Evolutionary conservation across 2,329 filamentous ascomycete genomes (phyloP).

Genomic region (Amylocarpus encephaloides): DNA sequence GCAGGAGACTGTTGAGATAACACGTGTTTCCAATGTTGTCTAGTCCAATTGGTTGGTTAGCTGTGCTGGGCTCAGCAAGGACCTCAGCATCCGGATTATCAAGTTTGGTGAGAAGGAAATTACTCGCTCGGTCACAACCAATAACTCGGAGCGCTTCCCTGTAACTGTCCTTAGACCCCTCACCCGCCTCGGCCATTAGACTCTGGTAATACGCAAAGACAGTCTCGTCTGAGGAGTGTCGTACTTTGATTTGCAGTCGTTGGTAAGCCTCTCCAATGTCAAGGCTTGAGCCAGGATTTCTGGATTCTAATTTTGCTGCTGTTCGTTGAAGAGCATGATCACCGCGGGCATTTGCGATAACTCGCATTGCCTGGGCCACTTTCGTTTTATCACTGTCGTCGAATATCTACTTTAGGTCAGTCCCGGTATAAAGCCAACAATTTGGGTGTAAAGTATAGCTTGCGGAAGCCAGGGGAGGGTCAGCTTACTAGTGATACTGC

Average conservation of each 20-base stretch:
- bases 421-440: neutral
- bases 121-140: slow-evolving; percentile 28
- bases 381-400: slow-evolving; percentile 27
- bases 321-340: slow-evolving; percentile 25
- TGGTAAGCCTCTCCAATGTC: slow-evolving; percentile 29
- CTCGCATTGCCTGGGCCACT: slow-evolving; percentile 27
- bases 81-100: slow-evolving; percentile 30
- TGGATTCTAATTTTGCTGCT: slow-evolving; percentile 25
- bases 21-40: slow-evolving; percentile 96
- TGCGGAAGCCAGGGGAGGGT: neutral
- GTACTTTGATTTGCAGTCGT: slow-evolving; percentile 26
- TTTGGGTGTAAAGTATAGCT: neutral
- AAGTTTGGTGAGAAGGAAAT: slow-evolving; percentile 30
- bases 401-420: slow-evolving; percentile 18
- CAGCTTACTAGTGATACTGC: slow-evolving; percentile 29
- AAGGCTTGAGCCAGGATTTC: slow-evolving; percentile 19
- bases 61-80: slow-evolving; percentile 19
- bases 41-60: slow-evolving; percentile 72
- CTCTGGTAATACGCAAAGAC: slow-evolving; percentile 30
- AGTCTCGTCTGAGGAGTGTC: slow-evolving; percentile 27
- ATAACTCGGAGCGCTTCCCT: slow-evolving; percentile 29
- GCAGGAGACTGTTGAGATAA: slow-evolving; percentile 92
- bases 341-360: slow-evolving; percentile 26
- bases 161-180: slow-evolving; percentile 29
- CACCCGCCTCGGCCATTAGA: slow-evolving; percentile 22